Conservation (phyloP, 2,329 filamentous ascomycete genomes). For the Furcasterigmium furcatum region DNA sequence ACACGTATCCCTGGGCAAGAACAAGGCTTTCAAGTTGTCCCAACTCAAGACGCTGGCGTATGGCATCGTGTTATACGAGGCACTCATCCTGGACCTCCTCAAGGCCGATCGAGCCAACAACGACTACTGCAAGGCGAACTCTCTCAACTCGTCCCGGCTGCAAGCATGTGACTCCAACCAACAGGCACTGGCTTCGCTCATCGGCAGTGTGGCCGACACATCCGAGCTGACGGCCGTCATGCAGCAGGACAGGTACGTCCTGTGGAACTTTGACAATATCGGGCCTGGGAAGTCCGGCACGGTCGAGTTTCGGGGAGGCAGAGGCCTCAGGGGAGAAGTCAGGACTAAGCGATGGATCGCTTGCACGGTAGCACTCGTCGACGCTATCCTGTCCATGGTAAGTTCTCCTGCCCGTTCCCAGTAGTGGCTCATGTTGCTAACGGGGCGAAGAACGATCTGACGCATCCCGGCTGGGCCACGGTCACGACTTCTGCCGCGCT, state of each 20-base stretch:
- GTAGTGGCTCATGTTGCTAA: too few species aligned
- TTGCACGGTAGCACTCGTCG: not conserved
- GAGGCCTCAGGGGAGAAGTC: not conserved
- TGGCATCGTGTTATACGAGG: slow-evolving; percentile 28
- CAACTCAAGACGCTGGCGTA: slow-evolving; percentile 33
- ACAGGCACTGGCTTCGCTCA: too few species aligned
- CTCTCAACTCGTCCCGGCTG: not conserved
- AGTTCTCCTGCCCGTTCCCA: too few species aligned
- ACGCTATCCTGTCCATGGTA: not conserved
- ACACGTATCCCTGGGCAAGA: slow-evolving; percentile 29
- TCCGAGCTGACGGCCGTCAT: not conserved
- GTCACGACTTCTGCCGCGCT: too few species aligned
- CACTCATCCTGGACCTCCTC: slow-evolving; percentile 19
- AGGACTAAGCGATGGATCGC: not conserved
- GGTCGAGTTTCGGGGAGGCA: not conserved
- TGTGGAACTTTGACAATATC: slow-evolving; percentile 2
- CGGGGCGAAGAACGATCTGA: too few species aligned
- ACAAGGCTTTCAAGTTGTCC: slow-evolving; percentile 29
- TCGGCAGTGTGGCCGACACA: too few species aligned
- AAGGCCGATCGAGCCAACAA: not conserved
- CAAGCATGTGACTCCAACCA: too few species aligned
- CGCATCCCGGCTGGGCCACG: too few species aligned
- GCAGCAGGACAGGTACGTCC: not conserved
- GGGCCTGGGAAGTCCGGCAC: not conserved
- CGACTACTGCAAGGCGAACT: not conserved